Evolutionary conservation across 345 rosid genomes (phyloP), one percentile per base, ranked within the genome.

Genomic region (Aquilaria yunnanensis): DNA sequence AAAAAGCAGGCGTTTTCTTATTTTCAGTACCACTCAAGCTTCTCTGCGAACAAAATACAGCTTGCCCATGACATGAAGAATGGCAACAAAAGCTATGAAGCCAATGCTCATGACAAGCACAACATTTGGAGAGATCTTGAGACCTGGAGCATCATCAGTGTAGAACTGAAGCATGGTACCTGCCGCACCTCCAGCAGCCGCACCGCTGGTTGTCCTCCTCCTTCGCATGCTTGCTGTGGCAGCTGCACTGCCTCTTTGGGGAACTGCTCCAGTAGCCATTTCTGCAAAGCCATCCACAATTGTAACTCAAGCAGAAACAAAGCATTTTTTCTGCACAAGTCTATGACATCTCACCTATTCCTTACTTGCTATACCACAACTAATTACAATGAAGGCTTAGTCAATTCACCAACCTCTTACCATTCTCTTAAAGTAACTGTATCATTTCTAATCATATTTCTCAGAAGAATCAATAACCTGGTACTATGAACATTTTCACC

Each of bases 91-190:
- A 51, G 57, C 57, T 34, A 62, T 62, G 65, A 62, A 62, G 23
- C 65, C 65, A 4, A 62, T 62, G 23, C 65, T 62, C 65, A 62
- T 62, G 49, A 62, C 57, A 51, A 51, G 65, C 48, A 62, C 65
- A 37, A 51, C 65, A 34, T 62, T 62, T 12, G 65, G 65, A 12
- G 65, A 62, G 65, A 62, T 62, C 57, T 62, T 62, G 48, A 62
- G 65, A 30, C 65, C 65, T 14, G 65, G 65, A 14, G 56, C 65
- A 51, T 62, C 65, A 62, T 51, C 56, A 0, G 65, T 62, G 65
- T 62, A 62, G 41, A 62, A 62, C 56, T 62, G 65, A 9, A 61
- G 64, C 64, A 61, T 48, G 64, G 30, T 61, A 23, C 64, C 64
- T 4, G 54, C 64, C 10, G 64, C 54, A 23, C 64, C 64, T 49